Evolutionary conservation across 257 asterid species (phyloP).

Genomic region (Coffea canephora): DNA sequence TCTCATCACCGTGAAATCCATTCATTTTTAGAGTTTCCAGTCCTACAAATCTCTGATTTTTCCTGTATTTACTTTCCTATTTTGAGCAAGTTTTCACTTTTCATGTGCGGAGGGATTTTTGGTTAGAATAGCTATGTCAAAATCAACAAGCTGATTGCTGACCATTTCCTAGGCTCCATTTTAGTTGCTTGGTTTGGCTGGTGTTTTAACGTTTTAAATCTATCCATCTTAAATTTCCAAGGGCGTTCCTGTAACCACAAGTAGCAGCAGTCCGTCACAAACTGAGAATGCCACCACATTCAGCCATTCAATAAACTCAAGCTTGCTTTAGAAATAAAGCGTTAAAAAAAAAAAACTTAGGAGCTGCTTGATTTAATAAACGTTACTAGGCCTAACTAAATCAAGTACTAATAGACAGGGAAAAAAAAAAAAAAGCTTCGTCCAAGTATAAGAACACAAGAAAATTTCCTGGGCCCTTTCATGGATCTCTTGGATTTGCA

Average conservation of each 20-base stretch:
- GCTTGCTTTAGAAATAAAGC: background rate
- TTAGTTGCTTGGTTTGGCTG: background rate
- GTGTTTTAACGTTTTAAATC: too few species aligned
- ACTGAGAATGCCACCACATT: too few species aligned
- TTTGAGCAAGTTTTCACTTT: background rate
- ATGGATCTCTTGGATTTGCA: slow-evolving; percentile 1
- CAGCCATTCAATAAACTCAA: background rate
- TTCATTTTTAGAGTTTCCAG: too few species aligned
- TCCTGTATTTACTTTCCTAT: too few species aligned
- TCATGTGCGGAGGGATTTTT: background rate
- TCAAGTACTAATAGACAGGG: background rate
- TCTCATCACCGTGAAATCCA: too few species aligned
- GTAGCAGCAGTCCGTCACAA: too few species aligned
- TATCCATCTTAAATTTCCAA: too few species aligned
- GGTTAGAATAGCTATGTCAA: background rate
- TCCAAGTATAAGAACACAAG: background rate
- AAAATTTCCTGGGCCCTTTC: background rate
- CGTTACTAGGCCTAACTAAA: background rate
- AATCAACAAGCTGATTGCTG: background rate
- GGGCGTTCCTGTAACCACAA: too few species aligned
- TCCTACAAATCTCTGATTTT: too few species aligned
- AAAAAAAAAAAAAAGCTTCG: background rate
- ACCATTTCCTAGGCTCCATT: background rate
- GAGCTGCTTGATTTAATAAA: too few species aligned
- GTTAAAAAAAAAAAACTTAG: too few species aligned